phyloP scores from a whole-genome alignment of 352 stramenopile species.

The Phytophthora fragariaefolia region DNA sequence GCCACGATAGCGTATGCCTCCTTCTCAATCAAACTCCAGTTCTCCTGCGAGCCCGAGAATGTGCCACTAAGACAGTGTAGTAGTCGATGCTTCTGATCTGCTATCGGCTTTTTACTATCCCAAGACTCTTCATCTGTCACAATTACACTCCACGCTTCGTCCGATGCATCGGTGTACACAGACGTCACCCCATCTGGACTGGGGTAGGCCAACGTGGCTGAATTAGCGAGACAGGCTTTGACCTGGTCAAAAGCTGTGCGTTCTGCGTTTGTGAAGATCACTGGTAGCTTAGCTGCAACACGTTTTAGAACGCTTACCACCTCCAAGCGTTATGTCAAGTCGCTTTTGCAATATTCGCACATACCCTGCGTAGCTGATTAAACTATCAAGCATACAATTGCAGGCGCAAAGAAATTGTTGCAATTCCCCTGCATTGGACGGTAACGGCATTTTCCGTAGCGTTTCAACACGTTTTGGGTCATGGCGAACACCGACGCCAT shows the following conservation, averaged over 20 bases:
- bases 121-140: conserved; percentile 1
- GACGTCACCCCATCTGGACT: conserved; percentile 1
- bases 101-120: background rate
- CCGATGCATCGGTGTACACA: conserved; percentile 5
- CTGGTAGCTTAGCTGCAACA: background rate
- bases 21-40: conserved; percentile 22
- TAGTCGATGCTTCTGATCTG: conserved; percentile 1
- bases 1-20: conserved; percentile 26
- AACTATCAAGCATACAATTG: conserved; percentile 16
- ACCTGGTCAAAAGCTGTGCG: background rate
- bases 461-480: conserved; percentile 3
- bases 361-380: conserved; percentile 1
- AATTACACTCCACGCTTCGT: conserved; percentile 1
- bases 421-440: background rate
- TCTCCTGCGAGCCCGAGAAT: conserved; percentile 3
- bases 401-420: conserved; percentile 16
- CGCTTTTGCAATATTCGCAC: background rate
- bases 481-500: conserved; percentile 3
- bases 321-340: conserved; percentile 3
- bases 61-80: conserved; percentile 1
- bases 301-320: conserved; percentile 6
- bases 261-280: conserved; percentile 8
- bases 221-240: background rate
- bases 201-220: background rate
- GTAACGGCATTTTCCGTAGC: conserved; percentile 2